A percentile compares a stretch with the other conserved stretches of the same genome.
phyloP scores from a whole-genome alignment of 2,329 filamentous ascomycete genomes.

The Aureobasidium sp. region DNA sequence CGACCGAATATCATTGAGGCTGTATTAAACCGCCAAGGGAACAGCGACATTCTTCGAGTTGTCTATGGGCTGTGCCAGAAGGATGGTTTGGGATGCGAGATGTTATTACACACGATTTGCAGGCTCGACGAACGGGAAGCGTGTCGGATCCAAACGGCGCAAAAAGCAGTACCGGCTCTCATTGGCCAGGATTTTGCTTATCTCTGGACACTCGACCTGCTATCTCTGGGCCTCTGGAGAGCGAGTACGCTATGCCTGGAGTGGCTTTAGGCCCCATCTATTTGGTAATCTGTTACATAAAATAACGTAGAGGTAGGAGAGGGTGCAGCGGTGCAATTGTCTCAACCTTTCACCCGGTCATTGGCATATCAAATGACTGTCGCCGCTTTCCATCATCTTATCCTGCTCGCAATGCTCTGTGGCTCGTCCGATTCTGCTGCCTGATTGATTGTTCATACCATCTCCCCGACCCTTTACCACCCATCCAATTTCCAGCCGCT shows the following conservation, averaged over 20 bases:
- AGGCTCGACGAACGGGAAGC: background rate
- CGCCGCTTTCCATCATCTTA: constrained; percentile 25
- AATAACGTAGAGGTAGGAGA: background rate
- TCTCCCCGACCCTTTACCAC: constrained; percentile 6
- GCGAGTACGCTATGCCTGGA: constrained; percentile 2
- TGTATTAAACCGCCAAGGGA: background rate
- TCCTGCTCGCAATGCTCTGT: constrained; percentile 25
- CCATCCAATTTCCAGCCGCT: background rate
- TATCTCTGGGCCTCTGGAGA: constrained; percentile 5
- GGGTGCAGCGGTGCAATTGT: constrained; percentile 3
- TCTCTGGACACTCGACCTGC: background rate
- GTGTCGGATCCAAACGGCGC: constrained; percentile 5
- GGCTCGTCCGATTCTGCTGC: constrained; percentile 20
- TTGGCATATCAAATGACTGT: constrained; percentile 25
- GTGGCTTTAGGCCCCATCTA: background rate
- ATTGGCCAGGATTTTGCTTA: constrained; percentile 5
- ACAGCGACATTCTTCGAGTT: background rate
- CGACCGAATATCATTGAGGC: background rate
- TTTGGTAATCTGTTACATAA: constrained; percentile 11
- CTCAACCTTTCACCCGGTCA: constrained; percentile 12
- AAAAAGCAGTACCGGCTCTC: background rate
- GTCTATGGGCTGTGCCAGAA: background rate
- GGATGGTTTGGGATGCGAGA: background rate
- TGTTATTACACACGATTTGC: constrained; percentile 7
- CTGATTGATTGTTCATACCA: constrained; percentile 13